These are phyloP conservation scores for Hydnum rufescens DNA, from an alignment of 768 basidiomycete genomes.

Conservation along the genomic window DNA sequence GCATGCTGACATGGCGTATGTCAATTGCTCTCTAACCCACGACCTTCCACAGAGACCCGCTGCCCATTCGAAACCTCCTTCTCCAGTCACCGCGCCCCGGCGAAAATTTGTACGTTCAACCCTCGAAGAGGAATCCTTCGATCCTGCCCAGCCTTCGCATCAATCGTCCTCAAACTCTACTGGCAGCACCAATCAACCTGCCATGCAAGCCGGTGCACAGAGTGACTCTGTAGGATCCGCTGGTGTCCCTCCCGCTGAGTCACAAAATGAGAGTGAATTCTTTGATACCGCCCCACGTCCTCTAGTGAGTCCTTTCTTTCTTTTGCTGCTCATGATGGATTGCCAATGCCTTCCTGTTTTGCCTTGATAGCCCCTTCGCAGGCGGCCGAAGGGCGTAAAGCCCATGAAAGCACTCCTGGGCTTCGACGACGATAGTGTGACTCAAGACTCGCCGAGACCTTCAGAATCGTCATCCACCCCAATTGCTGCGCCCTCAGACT, in stretches of 20 bases:
- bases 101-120: neutral
- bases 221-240: too few relatives aligned
- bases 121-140: neutral
- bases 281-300: too few relatives aligned
- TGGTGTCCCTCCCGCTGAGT: too few relatives aligned
- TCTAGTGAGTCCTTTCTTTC: too few relatives aligned
- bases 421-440: neutral
- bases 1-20: neutral
- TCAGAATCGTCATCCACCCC: too few relatives aligned
- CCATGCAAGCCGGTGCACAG: too few relatives aligned
- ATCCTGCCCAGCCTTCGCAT: neutral
- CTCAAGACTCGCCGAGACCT: too few relatives aligned
- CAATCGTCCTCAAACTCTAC: neutral
- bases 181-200: neutral
- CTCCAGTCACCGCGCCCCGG: neutral
- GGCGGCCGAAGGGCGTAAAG: neutral
- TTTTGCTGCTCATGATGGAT: too few relatives aligned
- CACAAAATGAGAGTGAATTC: too few relatives aligned
- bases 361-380: neutral
- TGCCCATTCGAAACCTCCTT: neutral
- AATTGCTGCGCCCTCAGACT: too few relatives aligned
- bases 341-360: too few relatives aligned
- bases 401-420: neutral
- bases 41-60: neutral
- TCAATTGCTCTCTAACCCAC: neutral